Percentiles rank a stretch among this genome's conserved stretches.
Conservation (phyloP, 306 rosid genomes). For the Hippophae tibetana region DNA sequence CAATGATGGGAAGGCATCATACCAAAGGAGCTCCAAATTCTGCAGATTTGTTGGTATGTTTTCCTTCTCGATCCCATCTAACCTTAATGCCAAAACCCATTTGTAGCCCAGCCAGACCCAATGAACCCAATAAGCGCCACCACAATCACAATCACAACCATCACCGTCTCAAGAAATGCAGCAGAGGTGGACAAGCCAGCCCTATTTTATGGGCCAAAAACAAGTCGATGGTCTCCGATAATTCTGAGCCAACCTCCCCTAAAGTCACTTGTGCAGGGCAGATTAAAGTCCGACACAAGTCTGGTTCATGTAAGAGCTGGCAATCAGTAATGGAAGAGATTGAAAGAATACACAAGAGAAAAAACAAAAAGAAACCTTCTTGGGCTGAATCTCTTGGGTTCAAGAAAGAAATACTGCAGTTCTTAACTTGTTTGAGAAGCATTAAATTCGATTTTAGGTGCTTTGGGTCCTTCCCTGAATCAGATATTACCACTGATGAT, state of each 20-base stretch:
- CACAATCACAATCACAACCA: conserved; percentile 16
- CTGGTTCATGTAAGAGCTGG: conserved; percentile 59
- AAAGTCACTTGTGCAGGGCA: conserved; percentile 94
- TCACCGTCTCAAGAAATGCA: conserved; percentile 34
- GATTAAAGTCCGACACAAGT: conserved; percentile 64
- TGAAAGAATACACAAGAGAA: conserved; percentile 60
- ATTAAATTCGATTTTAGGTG: conserved; percentile 65
- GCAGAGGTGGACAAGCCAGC: conserved; percentile 39
- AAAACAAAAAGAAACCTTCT: conserved; percentile 36
- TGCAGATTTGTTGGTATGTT: conserved; percentile 77
- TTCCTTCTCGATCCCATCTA: conserved; percentile 71
- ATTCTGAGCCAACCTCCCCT: conserved; percentile 81
- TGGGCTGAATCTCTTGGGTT: conserved; percentile 65
- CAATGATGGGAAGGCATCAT: conserved; percentile 41
- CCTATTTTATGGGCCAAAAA: conserved; percentile 68
- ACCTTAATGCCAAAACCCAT: conserved; percentile 69
- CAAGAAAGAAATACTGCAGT: conserved; percentile 81
- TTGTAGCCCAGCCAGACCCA: conserved; percentile 74
- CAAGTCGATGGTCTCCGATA: conserved; percentile 52
- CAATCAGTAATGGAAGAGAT: conserved; percentile 93
- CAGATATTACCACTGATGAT: conserved; percentile 44
- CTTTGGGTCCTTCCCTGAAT: conserved; percentile 50
- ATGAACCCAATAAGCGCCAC: conserved; percentile 40
- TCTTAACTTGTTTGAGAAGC: conserved; percentile 61
- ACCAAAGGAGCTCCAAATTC: conserved; percentile 42